These are phyloP conservation scores for Fusarium sp. DNA, from an alignment of 2,329 filamentous ascomycete genomes.

Conservation along the genomic window DNA sequence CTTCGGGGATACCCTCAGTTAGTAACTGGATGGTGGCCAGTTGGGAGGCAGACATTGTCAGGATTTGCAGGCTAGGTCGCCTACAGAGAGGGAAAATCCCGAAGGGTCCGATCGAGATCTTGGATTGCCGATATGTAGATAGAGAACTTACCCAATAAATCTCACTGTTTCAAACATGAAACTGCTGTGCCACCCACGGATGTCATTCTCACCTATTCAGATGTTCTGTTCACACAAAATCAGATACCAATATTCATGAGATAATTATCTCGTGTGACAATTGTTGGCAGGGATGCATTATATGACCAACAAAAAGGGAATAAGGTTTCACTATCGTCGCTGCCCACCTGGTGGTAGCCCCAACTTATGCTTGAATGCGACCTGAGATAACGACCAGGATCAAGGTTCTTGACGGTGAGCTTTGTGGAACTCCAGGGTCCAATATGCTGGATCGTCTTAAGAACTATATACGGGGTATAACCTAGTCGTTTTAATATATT, in stretches of 20 bases:
- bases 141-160: neutral
- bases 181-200: neutral
- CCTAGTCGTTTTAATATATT: neutral
- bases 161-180: neutral
- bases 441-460: neutral
- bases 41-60: conserved; percentile 25
- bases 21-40: conserved; percentile 33
- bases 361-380: neutral
- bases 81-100: conserved; percentile 44
- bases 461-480: neutral
- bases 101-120: conserved; percentile 1
- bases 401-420: neutral
- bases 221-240: neutral
- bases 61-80: conserved; percentile 22
- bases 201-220: neutral
- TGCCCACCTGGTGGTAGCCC: neutral
- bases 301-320: neutral
- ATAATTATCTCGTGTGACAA: neutral
- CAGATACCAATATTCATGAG: neutral
- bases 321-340: neutral
- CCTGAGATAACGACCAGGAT: conserved; percentile 5
- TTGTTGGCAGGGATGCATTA: neutral
- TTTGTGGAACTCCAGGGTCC: conserved; percentile 6
- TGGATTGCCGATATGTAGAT: neutral
- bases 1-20: neutral